phyloP scores from a whole-genome alignment of 1,139 yeast genomes.

The Protomyces pachydermus region DNA sequence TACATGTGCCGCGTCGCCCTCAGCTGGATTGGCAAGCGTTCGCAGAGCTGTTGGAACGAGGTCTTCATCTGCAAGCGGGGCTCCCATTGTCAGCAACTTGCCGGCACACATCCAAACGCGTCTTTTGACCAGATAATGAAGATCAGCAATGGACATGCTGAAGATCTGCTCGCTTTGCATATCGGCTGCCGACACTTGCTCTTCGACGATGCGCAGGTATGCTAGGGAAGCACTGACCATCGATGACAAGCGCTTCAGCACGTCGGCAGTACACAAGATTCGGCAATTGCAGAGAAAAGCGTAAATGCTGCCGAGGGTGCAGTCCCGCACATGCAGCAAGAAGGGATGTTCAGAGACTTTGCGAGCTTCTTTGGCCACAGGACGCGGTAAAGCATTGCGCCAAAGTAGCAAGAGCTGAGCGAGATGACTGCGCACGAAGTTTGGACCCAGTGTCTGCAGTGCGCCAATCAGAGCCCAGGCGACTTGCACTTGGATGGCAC shows the following conservation, averaged over 20 bases:
- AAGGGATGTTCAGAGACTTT: constrained; percentile 38
- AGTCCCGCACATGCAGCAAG: constrained; percentile 40
- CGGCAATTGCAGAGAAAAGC: constrained; percentile 40
- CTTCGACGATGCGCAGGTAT: constrained; percentile 30
- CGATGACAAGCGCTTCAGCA: constrained; percentile 40
- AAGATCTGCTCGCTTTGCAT: constrained; percentile 37
- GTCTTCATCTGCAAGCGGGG: constrained; percentile 38
- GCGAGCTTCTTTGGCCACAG: constrained; percentile 37
- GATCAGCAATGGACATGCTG: constrained; percentile 35
- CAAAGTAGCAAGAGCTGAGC: constrained; percentile 73
- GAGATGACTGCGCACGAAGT: constrained; percentile 62
- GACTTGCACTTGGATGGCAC: constrained; percentile 27
- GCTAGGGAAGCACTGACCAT: constrained; percentile 40
- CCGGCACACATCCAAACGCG: constrained; percentile 41
- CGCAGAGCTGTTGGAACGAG: constrained; percentile 39
- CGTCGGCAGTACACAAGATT: constrained; percentile 42
- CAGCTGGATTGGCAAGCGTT: constrained; percentile 39
- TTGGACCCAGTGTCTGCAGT: constrained; percentile 63
- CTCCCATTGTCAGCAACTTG: constrained; percentile 34
- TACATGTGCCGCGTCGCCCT: constrained; percentile 35
- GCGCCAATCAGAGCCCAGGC: constrained; percentile 76
- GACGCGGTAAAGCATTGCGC: constrained; percentile 66
- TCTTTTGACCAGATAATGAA: constrained; percentile 37
- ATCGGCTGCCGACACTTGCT: not conserved
- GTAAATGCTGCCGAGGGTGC: constrained; percentile 40